Evolutionary conservation across 169 alveolate genomes (phyloP).

Genomic region (Eimeria acervulina): DNA sequence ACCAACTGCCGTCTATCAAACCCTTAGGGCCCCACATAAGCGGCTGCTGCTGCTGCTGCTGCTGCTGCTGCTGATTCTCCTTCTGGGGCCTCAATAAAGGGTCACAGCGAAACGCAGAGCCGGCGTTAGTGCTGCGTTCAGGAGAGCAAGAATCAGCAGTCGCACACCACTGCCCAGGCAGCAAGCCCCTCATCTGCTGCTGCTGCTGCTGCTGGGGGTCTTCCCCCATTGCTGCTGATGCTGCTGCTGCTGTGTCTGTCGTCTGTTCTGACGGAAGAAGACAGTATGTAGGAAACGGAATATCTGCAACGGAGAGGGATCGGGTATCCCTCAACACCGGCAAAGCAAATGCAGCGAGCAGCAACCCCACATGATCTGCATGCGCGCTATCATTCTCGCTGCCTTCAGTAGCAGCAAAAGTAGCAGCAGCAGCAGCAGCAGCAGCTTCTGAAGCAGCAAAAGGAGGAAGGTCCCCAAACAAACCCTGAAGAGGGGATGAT

Average conservation of each 20-base stretch:
- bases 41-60: background rate
- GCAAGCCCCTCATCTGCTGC: no score
- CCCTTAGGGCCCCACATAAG: slow-evolving; percentile 48
- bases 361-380: background rate
- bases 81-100: background rate
- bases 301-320: background rate
- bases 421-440: background rate
- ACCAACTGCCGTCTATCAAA: slow-evolving; percentile 58
- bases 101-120: no score
- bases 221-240: slow-evolving; percentile 20
- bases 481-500: background rate
- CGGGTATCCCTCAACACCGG: slow-evolving; percentile 17
- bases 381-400: background rate
- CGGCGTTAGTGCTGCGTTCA: no score
- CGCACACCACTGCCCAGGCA: no score
- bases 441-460: slow-evolving; percentile 7
- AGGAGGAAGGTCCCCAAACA: slow-evolving; percentile 31
- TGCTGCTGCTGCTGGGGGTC: background rate
- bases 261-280: background rate
- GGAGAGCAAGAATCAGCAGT: no score
- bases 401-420: no score
- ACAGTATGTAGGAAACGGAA: slow-evolving; percentile 1
- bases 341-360: slow-evolving; percentile 22
- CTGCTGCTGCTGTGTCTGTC: slow-evolving; percentile 37
- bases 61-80: background rate